phyloP scores from a whole-genome alignment of 2,329 filamentous ascomycete species.

The Rutstroemia sydowiana region DNA sequence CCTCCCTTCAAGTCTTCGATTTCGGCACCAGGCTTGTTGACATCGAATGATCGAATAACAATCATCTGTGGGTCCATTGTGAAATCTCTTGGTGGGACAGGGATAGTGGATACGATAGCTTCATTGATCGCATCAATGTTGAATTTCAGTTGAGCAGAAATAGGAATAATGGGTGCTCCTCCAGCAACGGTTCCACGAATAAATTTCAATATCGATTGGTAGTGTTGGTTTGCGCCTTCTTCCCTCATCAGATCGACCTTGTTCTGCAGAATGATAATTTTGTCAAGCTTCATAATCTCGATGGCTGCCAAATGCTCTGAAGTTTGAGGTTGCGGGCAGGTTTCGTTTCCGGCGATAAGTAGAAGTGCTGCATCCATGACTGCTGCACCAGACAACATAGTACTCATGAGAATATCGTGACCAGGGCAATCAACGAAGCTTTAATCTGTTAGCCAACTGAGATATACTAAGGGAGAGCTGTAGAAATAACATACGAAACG shows the following conservation, averaged over 20 bases:
- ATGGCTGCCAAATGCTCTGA: constrained; percentile 98
- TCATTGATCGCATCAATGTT: constrained; percentile 99
- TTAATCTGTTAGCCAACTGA: constrained; percentile 24
- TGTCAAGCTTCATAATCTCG: constrained; percentile 99
- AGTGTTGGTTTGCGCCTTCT: constrained; percentile 87
- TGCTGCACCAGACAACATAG: constrained; percentile 97
- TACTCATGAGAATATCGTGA: constrained; percentile 99
- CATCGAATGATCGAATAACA: constrained; percentile 97
- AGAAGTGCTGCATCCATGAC: constrained; percentile 99
- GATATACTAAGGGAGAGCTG: background rate
- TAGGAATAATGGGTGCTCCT: constrained; percentile 90
- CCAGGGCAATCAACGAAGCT: constrained; percentile 98
- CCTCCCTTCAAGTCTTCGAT: constrained; percentile 98
- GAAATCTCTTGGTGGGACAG: constrained; percentile 86
- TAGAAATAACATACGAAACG: constrained; percentile 64
- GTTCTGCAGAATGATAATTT: constrained; percentile 99
- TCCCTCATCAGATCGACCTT: constrained; percentile 98
- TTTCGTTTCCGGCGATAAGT: constrained; percentile 96
- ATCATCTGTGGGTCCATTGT: constrained; percentile 94
- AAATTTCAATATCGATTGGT: constrained; percentile 97
- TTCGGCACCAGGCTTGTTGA: constrained; percentile 98
- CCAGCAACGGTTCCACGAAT: constrained; percentile 95
- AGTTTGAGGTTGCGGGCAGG: constrained; percentile 95
- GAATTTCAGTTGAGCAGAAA: constrained; percentile 96
- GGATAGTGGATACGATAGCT: constrained; percentile 90